Evolutionary conservation across 257 asterid genomes (phyloP), one percentile per base, ranked within the genome.

Genomic region (Anisodus tanguticus): DNA sequence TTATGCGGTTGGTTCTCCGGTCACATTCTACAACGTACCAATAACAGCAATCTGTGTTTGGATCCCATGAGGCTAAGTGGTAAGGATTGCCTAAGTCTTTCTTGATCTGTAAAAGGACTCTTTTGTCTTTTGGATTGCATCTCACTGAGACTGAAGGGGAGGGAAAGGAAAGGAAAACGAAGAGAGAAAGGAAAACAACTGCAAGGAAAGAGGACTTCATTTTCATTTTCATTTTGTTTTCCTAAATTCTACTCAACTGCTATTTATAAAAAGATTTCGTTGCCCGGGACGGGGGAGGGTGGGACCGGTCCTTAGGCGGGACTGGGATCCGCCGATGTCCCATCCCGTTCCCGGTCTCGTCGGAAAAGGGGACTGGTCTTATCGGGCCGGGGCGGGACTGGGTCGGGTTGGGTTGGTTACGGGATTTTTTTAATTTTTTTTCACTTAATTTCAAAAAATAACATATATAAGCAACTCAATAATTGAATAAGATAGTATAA

Each of bases 61-160:
- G 90, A 17, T 87, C 57, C 94, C 95, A 94, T 0, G 98, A 86
- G 86, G 89, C 87, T 19, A 92, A 62, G 9, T 55, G 85, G 85
- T 89, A 87, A 45, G 94, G 93, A n/a, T 89, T 90, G 85, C 86
- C 83, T 9, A 92, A 81, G 67, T 84, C 92, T 45, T 88, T 64
- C 86, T 92, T 91, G 90, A 93, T 90, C 64, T 89, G 59, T 10
- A 91, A 82, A 16, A 93, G 93, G 62, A 79, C 92, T 17, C 86
- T 85, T 71, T 91, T 92, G 90, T 93, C 97, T 12, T 90, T 84
- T 51, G 95, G 91, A 82, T 93, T 82, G 86, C 97, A 90, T 45
- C 84, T 89, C 19, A 83, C 87, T 6, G 81, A 81, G 0, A 81
- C 49, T 39, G 88, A 66, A 35, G 71, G 60, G 4, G 51, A 80